Percentiles rank a stretch among this genome's conserved stretches.
These are phyloP conservation scores for Cadophora gregata DNA, from an alignment of 2,329 filamentous ascomycete species.

Conservation along the genomic window DNA sequence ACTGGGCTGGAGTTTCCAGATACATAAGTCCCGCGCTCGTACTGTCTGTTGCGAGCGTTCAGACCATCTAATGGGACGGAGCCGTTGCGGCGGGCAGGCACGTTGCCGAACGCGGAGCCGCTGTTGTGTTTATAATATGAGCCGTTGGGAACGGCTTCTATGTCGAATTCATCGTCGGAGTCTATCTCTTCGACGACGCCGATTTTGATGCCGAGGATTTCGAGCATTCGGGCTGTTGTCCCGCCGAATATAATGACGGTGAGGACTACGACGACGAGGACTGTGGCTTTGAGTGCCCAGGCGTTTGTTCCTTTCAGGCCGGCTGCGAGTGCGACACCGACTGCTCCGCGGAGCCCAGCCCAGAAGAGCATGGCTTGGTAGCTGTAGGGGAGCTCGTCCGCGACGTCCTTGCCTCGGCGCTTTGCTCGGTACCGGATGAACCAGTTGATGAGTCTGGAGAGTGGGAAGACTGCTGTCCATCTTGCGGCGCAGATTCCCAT, in stretches of 20 bases:
- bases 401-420: constrained; percentile 74
- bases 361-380: constrained; percentile 99
- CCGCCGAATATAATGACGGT: constrained; percentile 99
- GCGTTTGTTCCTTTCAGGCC: constrained; percentile 83
- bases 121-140: constrained; percentile 78
- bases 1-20: constrained; percentile 45
- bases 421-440: constrained; percentile 86
- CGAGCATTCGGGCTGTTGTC: constrained; percentile 95
- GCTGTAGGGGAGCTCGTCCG: constrained; percentile 89
- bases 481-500: constrained; percentile 89
- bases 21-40: constrained; percentile 44
- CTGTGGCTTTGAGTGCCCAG: constrained; percentile 85
- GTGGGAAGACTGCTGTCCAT: constrained; percentile 93
- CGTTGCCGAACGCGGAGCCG: constrained; percentile 73
- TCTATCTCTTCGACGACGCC: constrained; percentile 97
- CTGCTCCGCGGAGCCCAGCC: constrained; percentile 93
- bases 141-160: constrained; percentile 55
- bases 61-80: constrained; percentile 59
- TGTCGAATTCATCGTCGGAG: constrained; percentile 98
- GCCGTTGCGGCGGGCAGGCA: constrained; percentile 62
- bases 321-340: constrained; percentile 92
- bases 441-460: constrained; percentile 89
- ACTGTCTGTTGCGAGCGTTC: constrained; percentile 48
- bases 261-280: constrained; percentile 95
- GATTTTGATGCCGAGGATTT: constrained; percentile 95